Evolutionary conservation across 2,329 filamentous ascomycete species (phyloP), one percentile per base, ranked within the genome.

Genomic region (Pseudogymnoascus sp.): DNA sequence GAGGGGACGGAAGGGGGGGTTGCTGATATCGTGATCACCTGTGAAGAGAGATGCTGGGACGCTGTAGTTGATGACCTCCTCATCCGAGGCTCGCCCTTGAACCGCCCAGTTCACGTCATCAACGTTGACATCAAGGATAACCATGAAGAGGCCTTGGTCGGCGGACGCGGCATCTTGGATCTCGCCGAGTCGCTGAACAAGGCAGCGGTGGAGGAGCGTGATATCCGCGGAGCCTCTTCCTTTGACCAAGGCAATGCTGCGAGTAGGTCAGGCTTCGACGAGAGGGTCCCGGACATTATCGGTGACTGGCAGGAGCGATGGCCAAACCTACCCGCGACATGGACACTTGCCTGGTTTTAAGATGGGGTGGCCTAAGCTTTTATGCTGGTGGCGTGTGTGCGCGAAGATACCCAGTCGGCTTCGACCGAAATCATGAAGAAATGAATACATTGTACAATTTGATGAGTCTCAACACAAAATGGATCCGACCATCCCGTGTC

Each of bases 51-150:
- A 64, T 99, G 94, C 73, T 99, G 95, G 91, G 94, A 99, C 75
- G 92, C 94, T 4, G 94, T 99, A 35, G 84, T 99, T 9, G 94
- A 99, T 70, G 93, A 99, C 73, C 80, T 99, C 60, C 84, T 96
- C 65, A 90, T 86, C 69, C 85, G 95, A 65, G 94, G 93, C 6
- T 86, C 89, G 0, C 89, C 90, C 3, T 80, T 99, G 63, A 99
- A 99, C 74, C 82, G 91, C 2, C 92, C 94, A 0, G 94, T 99
- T 0, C 94, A 99, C 73, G 91, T 99, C 62, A 96, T 99, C 80
- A 99, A 99, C 70, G 89, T 99, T 62, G 94, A 99, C 73, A 99
- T 99, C 72, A 93, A 90, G 75, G 94, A 99, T 76, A 99, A 97
- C 72, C 94, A 97, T 72, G 93, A 99, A 74, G 94, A 99, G 75